Conservation (phyloP, 108 stramenopile genomes). For the Cylindrotheca fusiformis region DNA sequence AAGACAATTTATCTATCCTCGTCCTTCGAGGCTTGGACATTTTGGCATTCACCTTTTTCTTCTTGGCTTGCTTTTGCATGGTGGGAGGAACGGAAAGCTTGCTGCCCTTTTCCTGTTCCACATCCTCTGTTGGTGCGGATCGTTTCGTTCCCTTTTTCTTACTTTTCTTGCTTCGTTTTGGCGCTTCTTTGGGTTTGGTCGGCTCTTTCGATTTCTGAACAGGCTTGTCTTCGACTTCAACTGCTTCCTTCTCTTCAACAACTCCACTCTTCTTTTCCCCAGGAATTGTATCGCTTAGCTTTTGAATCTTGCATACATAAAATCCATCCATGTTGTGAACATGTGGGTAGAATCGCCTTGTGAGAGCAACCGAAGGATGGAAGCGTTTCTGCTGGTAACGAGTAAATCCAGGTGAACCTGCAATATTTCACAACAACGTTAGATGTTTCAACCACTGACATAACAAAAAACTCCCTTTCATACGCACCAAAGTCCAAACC, state of each 20-base stretch:
- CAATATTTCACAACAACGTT: neutral
- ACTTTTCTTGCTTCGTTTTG: conserved; percentile 14
- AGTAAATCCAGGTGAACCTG: conserved; percentile 91
- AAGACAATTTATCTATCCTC: too few species aligned
- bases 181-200: conserved; percentile 6
- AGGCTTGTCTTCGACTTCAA: conserved; percentile 14
- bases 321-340: conserved; percentile 99
- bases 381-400: conserved; percentile 93
- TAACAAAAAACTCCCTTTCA: neutral
- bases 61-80: conserved; percentile 38
- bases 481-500: conserved; percentile 89
- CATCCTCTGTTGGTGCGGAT: conserved; percentile 20
- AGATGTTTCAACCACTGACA: neutral
- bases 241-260: conserved; percentile 13
- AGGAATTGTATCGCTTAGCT: conserved; percentile 73
- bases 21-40: conserved; percentile 63
- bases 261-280: conserved; percentile 14
- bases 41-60: conserved; percentile 69
- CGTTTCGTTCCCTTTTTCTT: conserved; percentile 33
- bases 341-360: conserved; percentile 98
- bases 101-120: conserved; percentile 47
- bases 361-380: conserved; percentile 93
- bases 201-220: conserved; percentile 14
- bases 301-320: conserved; percentile 96
- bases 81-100: conserved; percentile 40